Percentiles rank a stretch among this genome's conserved stretches.
These are phyloP conservation scores for Russula compacta DNA, from an alignment of 768 basidiomycete genomes.

Conservation along the genomic window DNA sequence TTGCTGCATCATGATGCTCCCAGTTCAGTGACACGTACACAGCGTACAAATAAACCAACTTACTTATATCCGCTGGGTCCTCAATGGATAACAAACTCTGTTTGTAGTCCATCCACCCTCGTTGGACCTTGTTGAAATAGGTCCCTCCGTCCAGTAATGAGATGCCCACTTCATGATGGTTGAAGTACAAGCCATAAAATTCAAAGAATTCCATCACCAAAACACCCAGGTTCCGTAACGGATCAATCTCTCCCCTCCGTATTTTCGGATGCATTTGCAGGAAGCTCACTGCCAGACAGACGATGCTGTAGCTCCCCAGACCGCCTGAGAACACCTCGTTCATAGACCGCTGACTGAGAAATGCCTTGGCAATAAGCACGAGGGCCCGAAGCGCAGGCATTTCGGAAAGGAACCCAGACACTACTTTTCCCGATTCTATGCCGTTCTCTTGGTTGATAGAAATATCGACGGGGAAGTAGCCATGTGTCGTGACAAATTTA, in stretches of 20 bases:
- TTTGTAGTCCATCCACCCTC: conserved; percentile 71
- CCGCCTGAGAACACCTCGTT: conserved; percentile 99
- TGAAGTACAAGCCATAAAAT: conserved; percentile 86
- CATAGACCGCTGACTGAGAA: conserved; percentile 82
- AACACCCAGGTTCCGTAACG: conserved; percentile 85
- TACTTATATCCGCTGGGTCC: conserved; percentile 85
- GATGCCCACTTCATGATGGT: conserved; percentile 84
- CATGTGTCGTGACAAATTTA: conserved; percentile 82
- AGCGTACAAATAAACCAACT: conserved; percentile 27
- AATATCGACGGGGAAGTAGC: conserved; percentile 84
- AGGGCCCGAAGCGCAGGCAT: conserved; percentile 75
- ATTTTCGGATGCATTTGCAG: conserved; percentile 98
- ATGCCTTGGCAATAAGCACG: conserved; percentile 84
- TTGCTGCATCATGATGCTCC: conserved; percentile 41
- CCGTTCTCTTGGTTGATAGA: conserved; percentile 89
- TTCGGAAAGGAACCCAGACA: conserved; percentile 69
- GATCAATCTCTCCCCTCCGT: conserved; percentile 77
- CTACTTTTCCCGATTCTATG: conserved; percentile 63
- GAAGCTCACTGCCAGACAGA: conserved; percentile 88
- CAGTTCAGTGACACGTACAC: not conserved
- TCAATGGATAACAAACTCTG: conserved; percentile 73
- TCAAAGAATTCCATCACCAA: conserved; percentile 96
- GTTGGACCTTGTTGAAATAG: conserved; percentile 73
- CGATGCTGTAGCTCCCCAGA: conserved; percentile 88
- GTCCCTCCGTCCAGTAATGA: conserved; percentile 80